Evolutionary conservation across 441 rosid genomes (phyloP).

Genomic region (Hura crepitans): DNA sequence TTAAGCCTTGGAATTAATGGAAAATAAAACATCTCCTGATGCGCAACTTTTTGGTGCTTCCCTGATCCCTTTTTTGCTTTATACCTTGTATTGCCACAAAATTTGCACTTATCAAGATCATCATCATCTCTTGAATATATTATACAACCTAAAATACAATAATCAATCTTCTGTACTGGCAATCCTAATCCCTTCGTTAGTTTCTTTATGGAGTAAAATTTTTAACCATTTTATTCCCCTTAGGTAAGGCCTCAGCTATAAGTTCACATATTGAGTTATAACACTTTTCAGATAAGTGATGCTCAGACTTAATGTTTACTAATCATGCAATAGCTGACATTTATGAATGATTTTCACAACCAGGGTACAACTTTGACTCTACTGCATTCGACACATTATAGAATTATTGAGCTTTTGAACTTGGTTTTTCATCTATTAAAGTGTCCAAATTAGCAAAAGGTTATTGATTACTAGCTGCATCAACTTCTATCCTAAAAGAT

Average conservation of each 20-base stretch:
- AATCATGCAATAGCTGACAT: too few species aligned
- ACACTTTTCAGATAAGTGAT: background rate
- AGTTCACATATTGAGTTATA: background rate
- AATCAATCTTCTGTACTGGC: background rate
- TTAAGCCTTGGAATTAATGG: too few species aligned
- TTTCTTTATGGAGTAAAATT: background rate
- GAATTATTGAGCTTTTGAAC: too few species aligned
- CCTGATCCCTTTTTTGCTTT: background rate
- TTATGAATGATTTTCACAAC: too few species aligned
- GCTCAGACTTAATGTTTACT: too few species aligned
- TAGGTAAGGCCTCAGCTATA: background rate
- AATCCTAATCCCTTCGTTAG: background rate
- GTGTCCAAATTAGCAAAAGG: too few species aligned
- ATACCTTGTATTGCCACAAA: background rate
- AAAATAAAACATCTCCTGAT: background rate
- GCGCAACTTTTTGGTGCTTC: background rate
- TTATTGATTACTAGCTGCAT: too few species aligned
- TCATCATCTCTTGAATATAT: background rate
- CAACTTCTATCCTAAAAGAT: too few species aligned
- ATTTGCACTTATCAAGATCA: background rate
- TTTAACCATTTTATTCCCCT: background rate
- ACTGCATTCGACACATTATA: too few species aligned
- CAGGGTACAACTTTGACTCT: too few species aligned
- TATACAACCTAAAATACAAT: background rate
- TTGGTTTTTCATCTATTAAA: too few species aligned